Conservation (phyloP, 768 basidiomycete genomes). For the Leccinellum rugosiceps region DNA sequence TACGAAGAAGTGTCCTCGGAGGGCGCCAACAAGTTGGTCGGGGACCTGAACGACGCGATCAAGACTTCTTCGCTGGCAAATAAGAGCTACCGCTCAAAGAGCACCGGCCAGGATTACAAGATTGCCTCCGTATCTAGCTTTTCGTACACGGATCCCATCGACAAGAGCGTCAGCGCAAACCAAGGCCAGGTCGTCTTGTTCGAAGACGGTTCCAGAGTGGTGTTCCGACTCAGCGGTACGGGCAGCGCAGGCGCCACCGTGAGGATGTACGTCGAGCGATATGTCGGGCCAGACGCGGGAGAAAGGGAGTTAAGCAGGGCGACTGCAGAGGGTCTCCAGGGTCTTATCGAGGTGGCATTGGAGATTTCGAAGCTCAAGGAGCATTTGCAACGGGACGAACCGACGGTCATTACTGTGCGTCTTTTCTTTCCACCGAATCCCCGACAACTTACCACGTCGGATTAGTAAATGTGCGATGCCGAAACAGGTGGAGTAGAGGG, state of each 20-base stretch:
- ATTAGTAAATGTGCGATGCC: constrained; percentile 14
- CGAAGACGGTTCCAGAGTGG: constrained; percentile 87
- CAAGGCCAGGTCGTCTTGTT: constrained; percentile 95
- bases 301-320: constrained; percentile 62
- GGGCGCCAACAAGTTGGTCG: constrained; percentile 84
- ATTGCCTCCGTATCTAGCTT: constrained; percentile 82
- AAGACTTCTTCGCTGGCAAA: constrained; percentile 63
- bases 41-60: constrained; percentile 70
- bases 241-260: constrained; percentile 97
- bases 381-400: constrained; percentile 83
- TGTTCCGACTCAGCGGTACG: constrained; percentile 95
- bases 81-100: constrained; percentile 62
- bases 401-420: constrained; percentile 93
- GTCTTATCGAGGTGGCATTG: constrained; percentile 93
- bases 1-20: constrained; percentile 97
- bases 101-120: constrained; percentile 68
- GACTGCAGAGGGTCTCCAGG: constrained; percentile 88
- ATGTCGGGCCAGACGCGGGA: constrained; percentile 69
- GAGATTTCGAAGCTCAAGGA: constrained; percentile 80
- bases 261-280: constrained; percentile 93
- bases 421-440: neutral
- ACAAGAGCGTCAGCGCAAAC: constrained; percentile 87
- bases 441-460: neutral
- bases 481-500: neutral
- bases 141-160: constrained; percentile 98